Percentiles rank a stretch among this genome's conserved stretches.
phyloP scores from a whole-genome alignment of 1,284 basidiomycete genomes.

The Irpex lacteus region DNA sequence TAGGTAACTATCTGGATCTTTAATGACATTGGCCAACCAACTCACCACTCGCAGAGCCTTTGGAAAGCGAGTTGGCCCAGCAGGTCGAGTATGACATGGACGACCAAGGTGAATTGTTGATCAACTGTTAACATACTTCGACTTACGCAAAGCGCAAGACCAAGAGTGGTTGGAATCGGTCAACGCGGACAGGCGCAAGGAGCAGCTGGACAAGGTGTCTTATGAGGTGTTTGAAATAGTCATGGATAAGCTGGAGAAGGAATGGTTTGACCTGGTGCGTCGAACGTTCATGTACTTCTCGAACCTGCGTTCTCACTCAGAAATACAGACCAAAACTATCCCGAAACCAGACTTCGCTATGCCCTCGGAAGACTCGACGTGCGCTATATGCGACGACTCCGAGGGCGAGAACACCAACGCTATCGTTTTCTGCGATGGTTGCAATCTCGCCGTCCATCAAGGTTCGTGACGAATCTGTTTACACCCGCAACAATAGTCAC shows the following conservation, averaged over 20 bases:
- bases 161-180: conserved; percentile 92
- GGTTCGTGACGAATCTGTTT: conserved; percentile 44
- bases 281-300: background rate
- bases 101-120: conserved; percentile 74
- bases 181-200: conserved; percentile 82
- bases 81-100: conserved; percentile 99
- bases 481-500: background rate
- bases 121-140: background rate
- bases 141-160: conserved; percentile 46
- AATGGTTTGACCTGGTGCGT: conserved; percentile 94
- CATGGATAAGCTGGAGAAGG: conserved; percentile 97
- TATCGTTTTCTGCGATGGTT: conserved; percentile 99
- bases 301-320: background rate
- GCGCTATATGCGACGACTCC: conserved; percentile 96
- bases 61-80: conserved; percentile 87
- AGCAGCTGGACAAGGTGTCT: conserved; percentile 70
- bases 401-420: conserved; percentile 99
- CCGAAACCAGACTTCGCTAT: conserved; percentile 82
- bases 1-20: conserved; percentile 50
- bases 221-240: conserved; percentile 95
- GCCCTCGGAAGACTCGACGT: conserved; percentile 91
- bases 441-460: conserved; percentile 98
- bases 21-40: background rate
- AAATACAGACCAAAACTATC: conserved; percentile 80
- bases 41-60: conserved; percentile 61